Evolutionary conservation across 2,329 filamentous ascomycete genomes (phyloP).

Genomic region (Fusarium bactridioides): DNA sequence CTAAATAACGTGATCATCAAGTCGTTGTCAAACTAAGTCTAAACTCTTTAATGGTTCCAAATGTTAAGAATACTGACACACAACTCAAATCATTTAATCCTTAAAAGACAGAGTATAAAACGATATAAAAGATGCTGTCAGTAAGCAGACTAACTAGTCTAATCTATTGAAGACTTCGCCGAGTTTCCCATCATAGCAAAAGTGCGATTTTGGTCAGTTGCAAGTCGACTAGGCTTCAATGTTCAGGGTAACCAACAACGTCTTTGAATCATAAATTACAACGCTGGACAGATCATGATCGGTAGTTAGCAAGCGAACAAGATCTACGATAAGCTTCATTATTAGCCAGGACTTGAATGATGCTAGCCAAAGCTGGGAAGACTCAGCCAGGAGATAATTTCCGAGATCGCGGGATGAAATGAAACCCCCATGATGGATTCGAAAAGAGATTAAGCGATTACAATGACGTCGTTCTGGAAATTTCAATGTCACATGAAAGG

Average conservation of each 20-base stretch:
- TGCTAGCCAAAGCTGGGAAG: constrained; percentile 63
- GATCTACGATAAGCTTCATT: constrained; percentile 64
- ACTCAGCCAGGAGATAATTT: constrained; percentile 66
- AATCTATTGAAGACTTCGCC: not conserved
- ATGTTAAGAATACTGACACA: not conserved
- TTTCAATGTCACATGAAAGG: not conserved
- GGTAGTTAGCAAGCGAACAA: constrained; percentile 59
- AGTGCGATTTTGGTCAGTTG: not conserved
- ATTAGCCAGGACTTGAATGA: constrained; percentile 59
- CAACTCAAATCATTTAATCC: no score
- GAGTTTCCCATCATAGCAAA: not conserved
- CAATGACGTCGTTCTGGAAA: constrained; percentile 58
- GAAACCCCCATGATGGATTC: constrained; percentile 60
- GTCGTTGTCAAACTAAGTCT: not conserved
- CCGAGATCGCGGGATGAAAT: constrained; percentile 60
- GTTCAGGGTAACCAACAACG: constrained; percentile 59
- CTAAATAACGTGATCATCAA: not conserved
- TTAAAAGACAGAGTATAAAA: not conserved
- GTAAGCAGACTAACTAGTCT: no score
- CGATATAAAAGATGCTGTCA: no score
- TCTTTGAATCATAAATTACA: constrained; percentile 64
- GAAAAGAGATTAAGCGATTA: constrained; percentile 56
- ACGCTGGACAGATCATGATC: constrained; percentile 61
- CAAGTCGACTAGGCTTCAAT: constrained; percentile 53
- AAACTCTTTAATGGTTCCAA: no score